These are phyloP conservation scores for Calocera viscosa DNA, from an alignment of 768 basidiomycete genomes.

Conservation along the genomic window DNA sequence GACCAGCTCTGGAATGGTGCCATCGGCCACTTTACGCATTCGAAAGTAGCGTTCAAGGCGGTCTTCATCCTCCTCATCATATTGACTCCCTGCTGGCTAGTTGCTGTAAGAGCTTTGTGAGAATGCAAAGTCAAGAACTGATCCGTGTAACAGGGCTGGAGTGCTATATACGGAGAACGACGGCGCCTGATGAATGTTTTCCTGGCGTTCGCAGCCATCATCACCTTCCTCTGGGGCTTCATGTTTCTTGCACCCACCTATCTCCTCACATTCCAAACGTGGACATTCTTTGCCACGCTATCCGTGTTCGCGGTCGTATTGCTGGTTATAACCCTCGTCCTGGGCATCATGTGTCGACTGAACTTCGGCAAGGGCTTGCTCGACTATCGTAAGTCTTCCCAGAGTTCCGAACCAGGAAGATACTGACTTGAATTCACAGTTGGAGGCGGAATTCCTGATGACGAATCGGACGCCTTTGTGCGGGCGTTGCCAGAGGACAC, in stretches of 20 bases:
- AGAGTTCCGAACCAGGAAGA: too few species aligned
- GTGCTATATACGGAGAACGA: slow-evolving; percentile 55
- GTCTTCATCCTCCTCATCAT: slow-evolving; percentile 44
- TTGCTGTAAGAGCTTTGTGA: background rate
- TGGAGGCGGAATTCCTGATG: background rate
- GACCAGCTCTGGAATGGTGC: slow-evolving; percentile 60
- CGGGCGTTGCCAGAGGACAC: background rate
- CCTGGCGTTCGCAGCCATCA: slow-evolving; percentile 45
- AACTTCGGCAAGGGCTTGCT: slow-evolving; percentile 69
- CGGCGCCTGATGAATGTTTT: slow-evolving; percentile 49
- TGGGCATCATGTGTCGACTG: slow-evolving; percentile 54
- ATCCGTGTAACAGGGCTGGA: slow-evolving; percentile 49
- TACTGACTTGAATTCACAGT: background rate
- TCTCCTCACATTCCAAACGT: slow-evolving; percentile 61
- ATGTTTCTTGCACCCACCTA: slow-evolving; percentile 60
- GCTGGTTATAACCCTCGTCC: slow-evolving; percentile 40
- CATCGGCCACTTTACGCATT: slow-evolving; percentile 42
- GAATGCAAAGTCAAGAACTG: background rate
- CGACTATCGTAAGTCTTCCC: slow-evolving; percentile 43
- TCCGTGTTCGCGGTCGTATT: slow-evolving; percentile 46
- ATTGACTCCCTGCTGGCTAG: slow-evolving; percentile 33
- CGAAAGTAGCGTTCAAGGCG: slow-evolving; percentile 40
- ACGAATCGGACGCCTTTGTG: background rate
- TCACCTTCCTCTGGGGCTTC: slow-evolving; percentile 54
- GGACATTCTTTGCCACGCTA: slow-evolving; percentile 62